Conservation (phyloP, 345 rosid species). For the Acer negundo region DNA sequence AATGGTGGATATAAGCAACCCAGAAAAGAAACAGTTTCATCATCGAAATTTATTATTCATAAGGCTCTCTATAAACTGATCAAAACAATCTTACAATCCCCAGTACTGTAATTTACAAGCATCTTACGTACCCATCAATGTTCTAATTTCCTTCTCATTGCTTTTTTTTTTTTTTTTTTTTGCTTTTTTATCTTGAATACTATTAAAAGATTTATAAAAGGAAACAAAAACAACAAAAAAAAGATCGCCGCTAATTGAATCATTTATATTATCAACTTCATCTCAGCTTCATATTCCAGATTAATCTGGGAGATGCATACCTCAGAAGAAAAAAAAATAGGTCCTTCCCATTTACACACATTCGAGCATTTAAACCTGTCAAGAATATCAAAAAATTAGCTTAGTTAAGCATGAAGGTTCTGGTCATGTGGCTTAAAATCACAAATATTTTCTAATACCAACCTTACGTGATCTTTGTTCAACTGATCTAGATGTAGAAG, state of each 20-base stretch:
- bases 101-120: constrained; percentile 9
- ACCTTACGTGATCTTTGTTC: constrained; percentile 21
- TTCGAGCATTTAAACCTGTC: constrained; percentile 26
- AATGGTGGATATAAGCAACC: background rate
- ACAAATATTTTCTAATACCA: background rate
- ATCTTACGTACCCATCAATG: background rate
- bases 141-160: background rate
- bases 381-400: constrained; percentile 7
- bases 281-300: background rate
- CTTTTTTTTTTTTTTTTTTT: background rate
- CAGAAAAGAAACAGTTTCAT: background rate
- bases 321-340: background rate
- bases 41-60: background rate
- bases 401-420: background rate
- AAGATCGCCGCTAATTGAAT: background rate
- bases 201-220: background rate
- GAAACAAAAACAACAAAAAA: background rate
- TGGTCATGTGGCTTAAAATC: background rate
- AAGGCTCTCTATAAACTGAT: background rate
- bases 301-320: background rate
- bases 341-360: background rate
- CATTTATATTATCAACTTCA: background rate
- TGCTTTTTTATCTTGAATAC: background rate
- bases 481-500: constrained; percentile 22
- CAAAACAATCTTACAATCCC: background rate